Evolutionary conservation across 192 early-diverging fungal species (phyloP), one percentile per base, ranked within the genome.

Genomic region (Coemansia sp.): DNA sequence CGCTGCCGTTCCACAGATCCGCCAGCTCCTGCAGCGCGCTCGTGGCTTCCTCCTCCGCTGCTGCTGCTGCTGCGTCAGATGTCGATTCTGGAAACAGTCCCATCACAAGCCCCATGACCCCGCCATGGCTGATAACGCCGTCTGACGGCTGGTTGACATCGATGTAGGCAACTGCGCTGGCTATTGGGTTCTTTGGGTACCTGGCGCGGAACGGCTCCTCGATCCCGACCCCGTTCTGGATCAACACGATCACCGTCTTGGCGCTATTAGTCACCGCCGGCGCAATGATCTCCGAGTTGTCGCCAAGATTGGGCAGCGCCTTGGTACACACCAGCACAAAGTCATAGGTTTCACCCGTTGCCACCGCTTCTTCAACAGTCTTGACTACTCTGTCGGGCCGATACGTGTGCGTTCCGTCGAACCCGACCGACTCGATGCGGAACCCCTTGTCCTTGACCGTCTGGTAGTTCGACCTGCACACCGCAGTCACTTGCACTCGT

Each of bases 161-260:
- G 40, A 91, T 87, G 58, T 89, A 89, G 11, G 89, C 86, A 8
- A 90, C 86, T 5, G 76, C 71, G 18, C 88, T 88, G 41, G 87
- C 60, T 5, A 92, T 65, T 2, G 87, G 87, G 65, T 88, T 89
- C 19, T 74, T 54, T 12, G 89, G 89, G 72, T 89, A 92, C 45
- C 78, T 75, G n/a, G 58, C 64, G 18, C 66, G 65, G 60, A 88
- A 83, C 42, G 86, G 84, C 5, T 85, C 83, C 62, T 92, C 91
- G 47, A 89, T 80, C 0, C 85, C 88, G 21, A 92, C 82, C 8
- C 91, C 91, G 67, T 92, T 92, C 72, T 92, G 91, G 41, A 92
- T 88, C 62, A 91, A 54, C 12, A 92, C 74, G 47, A 92, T 88
- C 11, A 70, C 47, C 8, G 89, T 88, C 11, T 76, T 65, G 6